Base-by-base conservation (phyloP, 345 rosid species). In the Sapria himalayana region DNA sequence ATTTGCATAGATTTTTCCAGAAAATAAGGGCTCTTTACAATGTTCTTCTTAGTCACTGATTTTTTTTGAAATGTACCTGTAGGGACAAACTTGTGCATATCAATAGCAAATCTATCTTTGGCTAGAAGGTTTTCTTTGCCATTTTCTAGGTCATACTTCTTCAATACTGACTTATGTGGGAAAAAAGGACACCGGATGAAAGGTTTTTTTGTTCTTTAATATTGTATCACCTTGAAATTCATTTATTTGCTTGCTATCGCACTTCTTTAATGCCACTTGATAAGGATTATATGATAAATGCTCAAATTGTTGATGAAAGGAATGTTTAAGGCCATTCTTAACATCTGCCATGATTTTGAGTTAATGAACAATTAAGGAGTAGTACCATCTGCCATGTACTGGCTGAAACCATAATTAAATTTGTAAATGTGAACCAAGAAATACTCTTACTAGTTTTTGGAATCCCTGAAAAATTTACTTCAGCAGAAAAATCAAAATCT, bases 181-280 rank as follows among this genome's bases (percentile, higher is more conserved):
- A 76, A 78, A 58, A 64, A 86, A 20, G 66, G 52, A 69, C 94
- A 78, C 60, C 74, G 64, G 37, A 70, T 61, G n/a, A 13, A 63
- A 45, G 42, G 57, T 70, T 68, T 70, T 76, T 34, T 54, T 51
- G 57, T 37, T 56, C 37, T 64, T 78, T 16, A 52, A 55, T 57
- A 62, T 58, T 38, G 47, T 58, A 62, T 63, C 65, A 20, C 46
- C 69, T 23, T 61, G 56, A 43, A 46, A 39, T 45, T 41, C 50
- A 58, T 33, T 54, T 22, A 45, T 36, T 41, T 37, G 49, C 50
- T 50, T 44, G 29, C 8, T 24, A 44, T 56, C 44, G 24, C 52
- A 52, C 52, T 60, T 65, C 48, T 54, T 55, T 13, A 6, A 43
- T 39, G 51, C 36, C 45, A 62, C 51, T 29, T 43, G 24, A 45